phyloP scores from a whole-genome alignment of 78 protist species.

The Dictyostelium discoideum region dicty_2.7 NC_007091.3:1392001-1392500 shows the following conservation, averaged over 20 bases:
- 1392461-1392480: slow-evolving; percentile 62
- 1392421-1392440: slow-evolving; percentile 44
- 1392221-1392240: background rate
- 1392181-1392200: background rate
- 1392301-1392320: background rate
- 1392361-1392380: background rate
- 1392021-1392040: slow-evolving; percentile 71
- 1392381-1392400: background rate
- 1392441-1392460: slow-evolving; percentile 53
- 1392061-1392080: background rate
- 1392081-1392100: background rate
- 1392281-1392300: background rate
- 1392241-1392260: background rate
- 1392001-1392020: background rate
- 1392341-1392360: background rate
- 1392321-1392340: background rate
- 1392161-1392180: slow-evolving; percentile 10
- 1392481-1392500: slow-evolving; percentile 42
- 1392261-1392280: background rate
- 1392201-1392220: background rate
- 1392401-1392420: background rate
- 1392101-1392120: background rate
- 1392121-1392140: slow-evolving; percentile 19
- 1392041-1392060: background rate
- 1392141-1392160: slow-evolving; percentile 16